Conservation (phyloP, 257 asterid genomes). For the Solanum paucissectum region DNA sequence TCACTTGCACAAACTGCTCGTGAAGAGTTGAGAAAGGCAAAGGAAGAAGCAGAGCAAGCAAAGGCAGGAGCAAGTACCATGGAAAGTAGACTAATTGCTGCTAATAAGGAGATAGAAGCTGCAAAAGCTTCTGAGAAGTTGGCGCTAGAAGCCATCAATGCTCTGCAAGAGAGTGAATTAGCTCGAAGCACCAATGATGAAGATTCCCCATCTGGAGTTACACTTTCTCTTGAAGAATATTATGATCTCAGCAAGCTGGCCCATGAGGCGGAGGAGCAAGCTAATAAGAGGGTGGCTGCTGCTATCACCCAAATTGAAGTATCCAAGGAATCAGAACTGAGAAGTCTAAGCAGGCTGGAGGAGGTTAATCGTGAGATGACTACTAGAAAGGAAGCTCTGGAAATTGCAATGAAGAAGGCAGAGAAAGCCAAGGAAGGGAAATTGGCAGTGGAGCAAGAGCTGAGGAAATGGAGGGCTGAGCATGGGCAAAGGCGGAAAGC, state of each 20-base stretch:
- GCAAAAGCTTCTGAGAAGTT: conserved; percentile 81
- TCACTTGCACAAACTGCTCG: conserved; percentile 34
- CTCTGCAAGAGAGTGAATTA: conserved; percentile 72
- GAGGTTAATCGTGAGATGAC: conserved; percentile 48
- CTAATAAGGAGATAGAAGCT: conserved; percentile 85
- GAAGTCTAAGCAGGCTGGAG: conserved; percentile 54
- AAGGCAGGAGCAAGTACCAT: conserved; percentile 55
- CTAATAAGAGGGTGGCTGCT: conserved; percentile 48
- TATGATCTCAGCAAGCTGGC: conserved; percentile 80
- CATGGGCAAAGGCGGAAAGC: conserved; percentile 65
- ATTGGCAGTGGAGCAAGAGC: conserved; percentile 69
- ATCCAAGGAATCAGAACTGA: conserved; percentile 68
- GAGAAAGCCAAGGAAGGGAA: conserved; percentile 76
- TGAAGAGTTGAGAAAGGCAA: conserved; percentile 49
- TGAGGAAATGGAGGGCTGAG: conserved; percentile 79
- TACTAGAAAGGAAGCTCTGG: conserved; percentile 41
- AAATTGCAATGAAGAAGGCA: conserved; percentile 49
- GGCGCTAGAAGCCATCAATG: conserved; percentile 83
- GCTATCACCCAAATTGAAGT: conserved; percentile 64
- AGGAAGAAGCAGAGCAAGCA: conserved; percentile 71
- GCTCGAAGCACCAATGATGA: conserved; percentile 25
- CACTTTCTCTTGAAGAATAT: conserved; percentile 70
- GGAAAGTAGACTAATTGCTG: conserved; percentile 57
- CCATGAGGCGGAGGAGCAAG: conserved; percentile 82
- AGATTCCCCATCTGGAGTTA: conserved; percentile 45